These are phyloP conservation scores for Neurospora discreta DNA, from an alignment of 495 filamentous ascomycete species.

Conservation along the genomic window DNA sequence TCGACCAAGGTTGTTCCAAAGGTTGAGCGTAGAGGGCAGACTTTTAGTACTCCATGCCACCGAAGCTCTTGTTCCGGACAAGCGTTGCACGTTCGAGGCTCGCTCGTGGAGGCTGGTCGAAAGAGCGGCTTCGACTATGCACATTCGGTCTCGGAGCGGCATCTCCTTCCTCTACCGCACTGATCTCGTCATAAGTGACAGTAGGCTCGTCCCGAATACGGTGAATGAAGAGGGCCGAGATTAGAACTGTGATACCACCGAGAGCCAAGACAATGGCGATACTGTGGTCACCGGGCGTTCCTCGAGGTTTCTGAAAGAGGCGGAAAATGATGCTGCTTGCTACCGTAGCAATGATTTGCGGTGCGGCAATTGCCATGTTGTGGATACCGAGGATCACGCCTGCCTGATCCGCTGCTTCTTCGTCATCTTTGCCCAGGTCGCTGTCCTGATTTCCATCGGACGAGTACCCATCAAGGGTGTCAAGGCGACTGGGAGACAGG, in stretches of 20 bases:
- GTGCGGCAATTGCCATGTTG: conserved; percentile 80
- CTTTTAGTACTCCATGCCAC: conserved; percentile 32
- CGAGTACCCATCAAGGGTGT: conserved; percentile 19
- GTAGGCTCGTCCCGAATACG: conserved; percentile 34
- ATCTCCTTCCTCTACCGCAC: conserved; percentile 31
- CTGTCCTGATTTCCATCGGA: conserved; percentile 17
- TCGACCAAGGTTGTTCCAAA: background rate
- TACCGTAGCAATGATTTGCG: conserved; percentile 79
- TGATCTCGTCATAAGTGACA: conserved; percentile 21
- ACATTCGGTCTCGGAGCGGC: conserved; percentile 10
- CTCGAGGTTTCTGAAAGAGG: conserved; percentile 69
- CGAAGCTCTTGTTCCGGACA: conserved; percentile 36
- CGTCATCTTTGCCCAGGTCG: conserved; percentile 22
- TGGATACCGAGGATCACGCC: conserved; percentile 85
- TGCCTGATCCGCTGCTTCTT: conserved; percentile 57
- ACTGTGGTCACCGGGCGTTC: conserved; percentile 70
- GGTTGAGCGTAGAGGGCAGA: background rate
- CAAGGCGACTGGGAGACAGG: conserved; percentile 11
- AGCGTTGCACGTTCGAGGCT: conserved; percentile 33
- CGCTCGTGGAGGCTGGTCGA: conserved; percentile 24
- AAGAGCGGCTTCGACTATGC: conserved; percentile 16
- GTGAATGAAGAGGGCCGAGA: conserved; percentile 59
- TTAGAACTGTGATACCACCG: conserved; percentile 64
- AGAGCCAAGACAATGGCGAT: conserved; percentile 76
- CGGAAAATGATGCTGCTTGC: conserved; percentile 72